These are phyloP conservation scores for Carex sylvatica DNA, from an alignment of 202 grass and related monocot genomes.

Conservation along the genomic window DNA sequence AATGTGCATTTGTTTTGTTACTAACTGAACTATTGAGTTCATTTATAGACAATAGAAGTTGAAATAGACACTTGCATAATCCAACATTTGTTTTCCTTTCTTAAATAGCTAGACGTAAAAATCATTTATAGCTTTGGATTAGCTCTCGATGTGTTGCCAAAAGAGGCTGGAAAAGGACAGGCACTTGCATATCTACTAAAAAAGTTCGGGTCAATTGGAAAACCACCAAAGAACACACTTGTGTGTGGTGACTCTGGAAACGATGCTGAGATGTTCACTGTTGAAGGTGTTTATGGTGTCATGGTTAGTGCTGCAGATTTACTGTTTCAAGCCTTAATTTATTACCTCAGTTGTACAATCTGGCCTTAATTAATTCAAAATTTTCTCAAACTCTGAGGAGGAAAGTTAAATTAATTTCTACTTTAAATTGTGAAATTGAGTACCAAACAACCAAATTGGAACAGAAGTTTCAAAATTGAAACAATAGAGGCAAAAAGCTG, in stretches of 20 bases:
- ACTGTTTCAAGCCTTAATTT: background rate
- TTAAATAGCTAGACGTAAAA: constrained; percentile 82
- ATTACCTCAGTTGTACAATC: background rate
- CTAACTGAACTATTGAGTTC: background rate
- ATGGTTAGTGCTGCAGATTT: constrained; percentile 57
- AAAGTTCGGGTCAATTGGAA: constrained; percentile 62
- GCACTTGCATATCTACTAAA: constrained; percentile 88
- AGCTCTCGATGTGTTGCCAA: constrained; percentile 82
- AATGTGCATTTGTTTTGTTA: background rate
- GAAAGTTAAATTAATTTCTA: background rate
- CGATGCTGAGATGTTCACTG: constrained; percentile 88
- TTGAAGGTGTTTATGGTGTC: constrained; percentile 86
- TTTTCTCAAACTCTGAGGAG: constrained; percentile 1
- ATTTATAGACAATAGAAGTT: no score
- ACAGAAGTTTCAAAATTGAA: background rate
- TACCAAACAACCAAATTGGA: background rate
- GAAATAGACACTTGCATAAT: no score
- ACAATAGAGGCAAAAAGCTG: background rate
- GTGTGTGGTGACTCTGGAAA: constrained; percentile 93
- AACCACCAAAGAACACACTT: constrained; percentile 81
- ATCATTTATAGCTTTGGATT: constrained; percentile 86
- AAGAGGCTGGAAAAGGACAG: constrained; percentile 88
- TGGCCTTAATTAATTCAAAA: background rate
- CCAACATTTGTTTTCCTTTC: constrained; percentile 8
- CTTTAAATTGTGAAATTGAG: background rate